Conservation (phyloP, 129 eudicot species). For the Arctium minus region DNA sequence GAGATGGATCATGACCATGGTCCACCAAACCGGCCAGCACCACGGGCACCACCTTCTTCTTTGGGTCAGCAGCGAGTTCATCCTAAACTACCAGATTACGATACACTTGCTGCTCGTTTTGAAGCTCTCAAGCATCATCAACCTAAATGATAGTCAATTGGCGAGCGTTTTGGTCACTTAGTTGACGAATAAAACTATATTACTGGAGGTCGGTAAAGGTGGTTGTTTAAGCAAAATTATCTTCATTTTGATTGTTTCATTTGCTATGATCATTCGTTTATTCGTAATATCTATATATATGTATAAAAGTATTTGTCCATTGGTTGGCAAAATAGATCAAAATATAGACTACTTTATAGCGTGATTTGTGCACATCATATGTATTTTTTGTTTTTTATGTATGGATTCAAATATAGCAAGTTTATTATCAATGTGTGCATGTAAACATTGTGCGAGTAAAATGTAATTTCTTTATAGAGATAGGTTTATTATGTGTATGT, state of each 20-base stretch:
- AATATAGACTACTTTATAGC: not conserved
- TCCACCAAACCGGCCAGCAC: slow-evolving; percentile 71
- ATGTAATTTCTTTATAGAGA: no score
- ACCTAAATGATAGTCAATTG: not conserved
- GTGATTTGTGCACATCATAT: no score
- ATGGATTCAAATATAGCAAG: no score
- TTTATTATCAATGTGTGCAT: no score
- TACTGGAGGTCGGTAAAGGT: not conserved
- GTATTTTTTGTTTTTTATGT: no score
- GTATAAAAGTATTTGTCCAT: slow-evolving; percentile 3
- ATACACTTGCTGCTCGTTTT: slow-evolving; percentile 82
- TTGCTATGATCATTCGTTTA: slow-evolving; percentile 18
- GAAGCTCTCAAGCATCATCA: slow-evolving; percentile 75
- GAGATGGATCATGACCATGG: slow-evolving; percentile 43
- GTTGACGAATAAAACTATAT: no score
- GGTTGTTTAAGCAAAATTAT: not conserved
- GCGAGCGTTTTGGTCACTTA: no score
- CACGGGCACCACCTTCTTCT: slow-evolving; percentile 41
- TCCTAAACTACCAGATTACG: slow-evolving; percentile 96
- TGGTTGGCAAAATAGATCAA: not conserved
- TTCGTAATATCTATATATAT: slow-evolving; percentile 1
- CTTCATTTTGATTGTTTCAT: not conserved
- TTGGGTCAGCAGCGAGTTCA: slow-evolving; percentile 60
- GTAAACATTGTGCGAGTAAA: no score
- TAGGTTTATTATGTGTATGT: no score